These are phyloP conservation scores for Citrus cavaleriei DNA, from an alignment of 345 rosid genomes.

Conservation along the genomic window DNA sequence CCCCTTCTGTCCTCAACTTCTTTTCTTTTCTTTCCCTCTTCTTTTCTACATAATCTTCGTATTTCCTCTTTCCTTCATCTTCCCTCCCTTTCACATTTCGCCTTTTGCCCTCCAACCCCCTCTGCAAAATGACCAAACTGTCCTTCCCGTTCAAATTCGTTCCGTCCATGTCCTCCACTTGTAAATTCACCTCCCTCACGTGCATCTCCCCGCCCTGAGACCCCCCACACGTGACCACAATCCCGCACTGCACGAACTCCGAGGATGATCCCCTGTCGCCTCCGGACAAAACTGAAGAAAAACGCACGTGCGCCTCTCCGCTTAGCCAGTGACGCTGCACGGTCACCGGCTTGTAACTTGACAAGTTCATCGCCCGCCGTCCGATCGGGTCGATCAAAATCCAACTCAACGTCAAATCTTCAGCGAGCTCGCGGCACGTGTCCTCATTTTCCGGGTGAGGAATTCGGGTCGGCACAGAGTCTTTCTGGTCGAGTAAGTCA, in stretches of 20 bases:
- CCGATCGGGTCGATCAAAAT: constrained; percentile 55
- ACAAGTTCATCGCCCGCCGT: constrained; percentile 53
- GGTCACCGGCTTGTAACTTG: constrained; percentile 62
- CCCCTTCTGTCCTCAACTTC: constrained; percentile 42
- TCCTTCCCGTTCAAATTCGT: constrained; percentile 57
- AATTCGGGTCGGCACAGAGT: constrained; percentile 48
- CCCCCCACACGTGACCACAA: constrained; percentile 53
- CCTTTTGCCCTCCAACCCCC: constrained; percentile 47
- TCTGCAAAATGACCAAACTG: constrained; percentile 46
- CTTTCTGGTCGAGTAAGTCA: constrained; percentile 63
- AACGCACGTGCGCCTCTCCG: constrained; percentile 63
- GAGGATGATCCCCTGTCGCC: constrained; percentile 20
- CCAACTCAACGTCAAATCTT: constrained; percentile 64
- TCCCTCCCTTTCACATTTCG: constrained; percentile 29
- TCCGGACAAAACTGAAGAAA: constrained; percentile 30
- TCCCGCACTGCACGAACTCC: constrained; percentile 43
- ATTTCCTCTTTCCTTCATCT: constrained; percentile 31
- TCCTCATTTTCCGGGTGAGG: constrained; percentile 35
- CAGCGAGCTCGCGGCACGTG: constrained; percentile 32
- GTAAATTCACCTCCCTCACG: constrained; percentile 66
- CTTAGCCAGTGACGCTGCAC: constrained; percentile 71
- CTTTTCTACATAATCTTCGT: constrained; percentile 39
- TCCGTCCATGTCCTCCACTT: constrained; percentile 72
- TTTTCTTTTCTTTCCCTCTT: constrained; percentile 51
- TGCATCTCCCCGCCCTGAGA: constrained; percentile 46